phyloP scores from a whole-genome alignment of 192 early-diverging fungal species.

The Podila epigama region DNA sequence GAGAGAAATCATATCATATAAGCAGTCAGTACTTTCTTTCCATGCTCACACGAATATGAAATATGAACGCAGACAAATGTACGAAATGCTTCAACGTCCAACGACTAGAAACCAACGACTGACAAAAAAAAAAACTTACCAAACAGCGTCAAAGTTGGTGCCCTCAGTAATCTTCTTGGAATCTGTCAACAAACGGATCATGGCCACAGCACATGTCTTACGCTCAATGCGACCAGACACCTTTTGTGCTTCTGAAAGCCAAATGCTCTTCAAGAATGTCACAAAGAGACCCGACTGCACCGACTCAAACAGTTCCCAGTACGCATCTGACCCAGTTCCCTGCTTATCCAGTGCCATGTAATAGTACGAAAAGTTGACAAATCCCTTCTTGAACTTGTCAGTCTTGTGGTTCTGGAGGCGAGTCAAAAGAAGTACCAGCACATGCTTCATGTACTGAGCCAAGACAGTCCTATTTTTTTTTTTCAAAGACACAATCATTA shows the following conservation, averaged over 20 bases:
- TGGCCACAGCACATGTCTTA: conserved; percentile 67
- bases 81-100: no score
- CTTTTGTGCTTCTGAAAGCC: conserved; percentile 71
- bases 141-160: conserved; percentile 55
- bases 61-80: no score
- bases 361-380: conserved; percentile 72
- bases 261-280: conserved; percentile 65
- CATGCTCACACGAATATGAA: no score
- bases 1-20: no score
- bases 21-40: no score
- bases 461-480: conserved; percentile 41
- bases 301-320: conserved; percentile 39
- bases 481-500: background rate
- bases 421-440: conserved; percentile 54
- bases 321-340: conserved; percentile 63
- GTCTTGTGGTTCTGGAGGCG: conserved; percentile 64
- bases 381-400: conserved; percentile 68
- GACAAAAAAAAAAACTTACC: conserved; percentile 29
- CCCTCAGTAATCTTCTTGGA: conserved; percentile 61
- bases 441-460: conserved; percentile 55
- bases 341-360: conserved; percentile 71
- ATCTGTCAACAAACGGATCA: conserved; percentile 69
- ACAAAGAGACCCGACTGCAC: conserved; percentile 63
- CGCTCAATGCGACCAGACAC: conserved; percentile 64
- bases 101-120: background rate